Base-by-base conservation (phyloP, 306 rosid species). In the Begonia loranthoides region DNA sequence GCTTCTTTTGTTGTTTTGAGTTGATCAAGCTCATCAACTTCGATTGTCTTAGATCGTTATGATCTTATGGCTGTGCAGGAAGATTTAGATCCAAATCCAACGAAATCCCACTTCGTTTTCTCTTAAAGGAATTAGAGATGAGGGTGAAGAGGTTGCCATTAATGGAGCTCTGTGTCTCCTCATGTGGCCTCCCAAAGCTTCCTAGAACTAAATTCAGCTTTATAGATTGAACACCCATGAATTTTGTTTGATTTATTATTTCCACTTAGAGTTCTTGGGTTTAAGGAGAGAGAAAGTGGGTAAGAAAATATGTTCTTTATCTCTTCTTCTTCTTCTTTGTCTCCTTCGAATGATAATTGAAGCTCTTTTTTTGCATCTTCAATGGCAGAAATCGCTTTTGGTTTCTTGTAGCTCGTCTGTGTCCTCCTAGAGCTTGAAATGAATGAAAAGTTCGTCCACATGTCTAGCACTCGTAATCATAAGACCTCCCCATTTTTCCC, bases 91-190 rank as follows among this genome's bases (percentile, higher is more conserved):
- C n/a, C n/a, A 89, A 84, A 62, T 89, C 90, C 84, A 89, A 73
- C 22, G 71, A 56, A 52, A 73, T 41, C 6, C 82, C 66, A 19
- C 59, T 76, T 59, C 70, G 75, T 45, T 64, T 74, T 64, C 72
- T 89, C 63, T 78, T 81, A 5, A 60, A 9, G 80, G 75, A 9
- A 80, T 70, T 61, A 80, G 64, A 2, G 83, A 68, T 17, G 71
- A 60, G 44, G 77, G 62, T 4, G 71, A 59, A 57, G 68, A 58
- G 28, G 4, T 28, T 1, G 62, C 45, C 45, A 72, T 83, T 0
- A 46, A 52, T 0, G 84, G 79, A 1, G 82, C 67, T 1, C 95
- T 66, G 61, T n/a, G n/a, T n/a, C n/a, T n/a, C n/a, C n/a, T n/a
- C n/a, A n/a, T n/a, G n/a, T n/a, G n/a, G n/a, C n/a, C n/a, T n/a